Base-by-base conservation (phyloP, 495 filamentous ascomycete genomes). In the Penicillium nucicola region DNA sequence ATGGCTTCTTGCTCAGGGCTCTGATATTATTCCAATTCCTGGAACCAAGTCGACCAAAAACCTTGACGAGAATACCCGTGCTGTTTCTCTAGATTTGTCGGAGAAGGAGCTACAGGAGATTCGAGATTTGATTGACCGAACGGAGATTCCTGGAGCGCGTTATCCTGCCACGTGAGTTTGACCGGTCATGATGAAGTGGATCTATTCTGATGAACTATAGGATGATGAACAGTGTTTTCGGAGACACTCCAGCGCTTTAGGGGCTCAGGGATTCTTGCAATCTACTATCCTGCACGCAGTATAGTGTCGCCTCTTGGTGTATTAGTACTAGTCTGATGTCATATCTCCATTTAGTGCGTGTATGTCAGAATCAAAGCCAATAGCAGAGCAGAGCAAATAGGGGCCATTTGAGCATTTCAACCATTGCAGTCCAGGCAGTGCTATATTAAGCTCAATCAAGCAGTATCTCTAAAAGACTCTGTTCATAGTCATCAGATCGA, bases 21-120 rank as follows among this genome's bases (percentile, higher is more conserved):
- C 71, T 5, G 76, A 81, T 49, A 66, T 84, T 13, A 70, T 85
- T 44, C 76, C 79, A 0, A 81, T 83, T 52, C 82, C 83, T 4
- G 75, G 84, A 7, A 83, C 80, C 0, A 79, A 71, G 60, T 70
- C 64, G 7, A 47, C 74, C 20, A 70, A 75, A 49, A 78, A 78
- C 32, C 56, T 84, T 31, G 79, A 82, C 28, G 75, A 84, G 59
- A 85, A 86, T 52, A 64, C 62, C 52, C 67, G 48, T 5, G 64
- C 81, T 5, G 35, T 66, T 13, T 52, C 72, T 19, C 50, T 84
- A 10, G 20, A 58, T 22, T 61, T 86, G 20, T 76, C 55, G 0
- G 67, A 71, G 14, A 67, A 74, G 33, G 82, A 85, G 43, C 63
- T 71, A 38, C 46, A 55, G 19, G 64, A 50, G 3, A 48, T 59